A percentile compares a stretch with the other conserved stretches of the same genome.
These are phyloP conservation scores for Oryza punctata DNA, from an alignment of 176 grass and related monocot genomes.

Conservation along the genomic window DNA sequence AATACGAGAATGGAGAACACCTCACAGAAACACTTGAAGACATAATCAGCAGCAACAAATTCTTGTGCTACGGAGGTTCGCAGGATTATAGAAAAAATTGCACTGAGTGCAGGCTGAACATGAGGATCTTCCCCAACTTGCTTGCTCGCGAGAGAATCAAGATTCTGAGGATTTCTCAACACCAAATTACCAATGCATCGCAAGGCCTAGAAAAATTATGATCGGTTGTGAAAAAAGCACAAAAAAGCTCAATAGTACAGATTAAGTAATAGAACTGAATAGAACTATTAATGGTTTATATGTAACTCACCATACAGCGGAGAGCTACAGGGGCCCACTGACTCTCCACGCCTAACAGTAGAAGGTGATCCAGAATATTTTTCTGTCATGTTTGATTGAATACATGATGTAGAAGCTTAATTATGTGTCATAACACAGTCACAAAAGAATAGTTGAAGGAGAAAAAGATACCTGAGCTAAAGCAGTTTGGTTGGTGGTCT, in stretches of 20 bases:
- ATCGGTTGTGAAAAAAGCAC: constrained; percentile 16
- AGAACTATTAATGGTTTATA: constrained; percentile 22
- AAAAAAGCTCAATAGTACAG: constrained; percentile 9
- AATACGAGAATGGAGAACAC: constrained; percentile 47
- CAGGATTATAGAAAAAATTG: constrained; percentile 80
- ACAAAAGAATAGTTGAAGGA: constrained; percentile 16
- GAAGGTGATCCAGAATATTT: constrained; percentile 92
- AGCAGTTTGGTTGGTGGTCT: constrained; percentile 85
- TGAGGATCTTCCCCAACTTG: constrained; percentile 96
- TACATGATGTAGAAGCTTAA: constrained; percentile 37
- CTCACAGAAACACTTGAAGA: constrained; percentile 96
- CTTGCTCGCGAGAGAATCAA: constrained; percentile 71
- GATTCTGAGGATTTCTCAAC: constrained; percentile 84
- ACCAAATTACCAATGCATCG: constrained; percentile 92
- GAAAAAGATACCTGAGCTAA: constrained; percentile 71
- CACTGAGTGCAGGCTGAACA: constrained; percentile 84
- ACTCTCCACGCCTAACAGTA: constrained; percentile 88
- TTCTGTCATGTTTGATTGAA: constrained; percentile 63
- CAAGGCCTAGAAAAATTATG: constrained; percentile 66
- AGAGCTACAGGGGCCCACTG: constrained; percentile 93
- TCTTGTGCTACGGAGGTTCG: constrained; percentile 77
- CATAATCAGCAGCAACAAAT: constrained; percentile 93
- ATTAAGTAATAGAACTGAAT: constrained; percentile 3
- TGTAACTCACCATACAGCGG: constrained; percentile 75
- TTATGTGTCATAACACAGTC: constrained; percentile 6